These are phyloP conservation scores for Sanguinoderma infundibulare DNA, from an alignment of 1,284 basidiomycete genomes.

Conservation along the genomic window DNA sequence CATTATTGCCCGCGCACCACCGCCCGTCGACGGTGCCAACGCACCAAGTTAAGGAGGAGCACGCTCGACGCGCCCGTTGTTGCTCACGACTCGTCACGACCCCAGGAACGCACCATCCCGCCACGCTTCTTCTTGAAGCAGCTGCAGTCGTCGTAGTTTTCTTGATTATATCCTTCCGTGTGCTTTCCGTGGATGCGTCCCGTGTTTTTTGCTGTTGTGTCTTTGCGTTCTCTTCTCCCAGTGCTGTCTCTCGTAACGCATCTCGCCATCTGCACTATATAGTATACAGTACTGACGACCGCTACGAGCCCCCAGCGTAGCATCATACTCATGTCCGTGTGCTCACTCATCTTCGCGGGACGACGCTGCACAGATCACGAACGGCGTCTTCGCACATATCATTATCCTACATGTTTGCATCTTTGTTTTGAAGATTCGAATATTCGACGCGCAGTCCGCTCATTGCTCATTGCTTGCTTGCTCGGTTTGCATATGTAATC, in stretches of 20 bases:
- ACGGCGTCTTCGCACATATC: too few species aligned
- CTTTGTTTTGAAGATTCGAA: too few species aligned
- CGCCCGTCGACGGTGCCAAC: neutral
- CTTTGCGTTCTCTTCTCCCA: neutral
- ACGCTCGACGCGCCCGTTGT: neutral
- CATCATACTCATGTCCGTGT: too few species aligned
- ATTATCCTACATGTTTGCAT: neutral
- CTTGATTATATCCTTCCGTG: too few species aligned
- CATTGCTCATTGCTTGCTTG: neutral
- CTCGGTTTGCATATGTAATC: neutral
- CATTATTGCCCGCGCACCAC: too few species aligned
- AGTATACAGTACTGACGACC: neutral
- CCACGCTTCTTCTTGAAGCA: too few species aligned
- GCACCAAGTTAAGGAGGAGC: too few species aligned
- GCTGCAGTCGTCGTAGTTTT: neutral
- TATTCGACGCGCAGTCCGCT: neutral
- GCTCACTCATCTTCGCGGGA: too few species aligned
- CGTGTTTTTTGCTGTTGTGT: neutral
- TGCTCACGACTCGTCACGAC: neutral
- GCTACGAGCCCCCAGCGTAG: too few species aligned
- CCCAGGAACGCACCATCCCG: neutral
- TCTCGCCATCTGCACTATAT: neutral
- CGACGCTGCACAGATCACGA: too few species aligned
- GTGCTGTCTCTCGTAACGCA: constrained; percentile 5
- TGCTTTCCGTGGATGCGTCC: neutral